Base-by-base conservation (phyloP, 305 asterid species). In the Fraxinus floribunda region DNA sequence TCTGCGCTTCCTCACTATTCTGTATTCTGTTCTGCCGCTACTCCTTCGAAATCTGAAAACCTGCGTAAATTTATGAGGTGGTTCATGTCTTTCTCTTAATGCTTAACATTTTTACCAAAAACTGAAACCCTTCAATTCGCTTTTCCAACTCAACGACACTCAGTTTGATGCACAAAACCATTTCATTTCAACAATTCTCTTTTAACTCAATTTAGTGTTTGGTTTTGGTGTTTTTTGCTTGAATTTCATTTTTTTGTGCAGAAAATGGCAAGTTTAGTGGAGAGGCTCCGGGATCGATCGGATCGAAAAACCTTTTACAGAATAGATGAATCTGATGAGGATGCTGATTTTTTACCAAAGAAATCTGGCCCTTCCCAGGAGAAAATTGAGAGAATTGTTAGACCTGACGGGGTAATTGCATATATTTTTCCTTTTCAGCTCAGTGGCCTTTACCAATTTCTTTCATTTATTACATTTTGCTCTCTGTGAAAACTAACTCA, bases 311-410 rank as follows among this genome's bases (percentile, higher is more conserved):
- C 99, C 10, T 41, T 93, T 82, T 95, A 94, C 86, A 92, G 86
- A 81, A 73, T 95, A 34, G 99, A 95, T 30, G 98, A 95, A 24
- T 95, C 99, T 8, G 98, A 95, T 29, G 98, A 95, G 2, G 99
- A 95, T 80, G 83, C 90, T 85, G 93, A 93, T 82, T 62, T 90
- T 41, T 81, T 78, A 18, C 84, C 84, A 81, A 86, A 82, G 83
- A 94, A 92, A 83, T 76, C 90, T 41, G 90, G 89, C 79, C 64
- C 88, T 77, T 79, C 92, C 70, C 86, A 88, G 76, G 93, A 88
- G 77, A 83, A 80, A 35, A 16, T 87, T 35, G 95, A 95, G 90
- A 95, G 81, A 85, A 60, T 84, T 72, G 93, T 90, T 82, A 89
- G 98, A 75, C 83, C 91, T 34, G 98, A 95, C 82, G 89, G 79